phyloP scores from a whole-genome alignment of 2,329 filamentous ascomycete genomes.

The Aspergillus sp. region DNA sequence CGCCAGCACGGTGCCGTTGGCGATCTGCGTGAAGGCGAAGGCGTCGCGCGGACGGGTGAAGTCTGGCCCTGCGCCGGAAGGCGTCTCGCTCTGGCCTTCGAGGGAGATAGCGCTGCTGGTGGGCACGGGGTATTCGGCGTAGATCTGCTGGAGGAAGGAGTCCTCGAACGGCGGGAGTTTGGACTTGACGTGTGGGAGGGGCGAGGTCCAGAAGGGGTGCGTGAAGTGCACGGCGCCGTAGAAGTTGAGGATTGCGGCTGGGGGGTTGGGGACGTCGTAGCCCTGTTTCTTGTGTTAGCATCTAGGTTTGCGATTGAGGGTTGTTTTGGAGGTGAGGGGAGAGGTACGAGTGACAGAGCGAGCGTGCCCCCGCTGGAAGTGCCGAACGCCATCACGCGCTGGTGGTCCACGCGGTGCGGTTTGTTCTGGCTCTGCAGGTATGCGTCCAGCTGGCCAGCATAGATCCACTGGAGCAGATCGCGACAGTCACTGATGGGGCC shows the following conservation, averaged over 20 bases:
- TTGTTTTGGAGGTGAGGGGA: not conserved
- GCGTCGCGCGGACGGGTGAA: constrained; percentile 38
- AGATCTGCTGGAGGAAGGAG: constrained; percentile 36
- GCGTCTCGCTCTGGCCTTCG: constrained; percentile 33
- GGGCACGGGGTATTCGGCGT: constrained; percentile 35
- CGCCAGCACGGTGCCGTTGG: constrained; percentile 37
- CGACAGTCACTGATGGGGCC: constrained; percentile 48
- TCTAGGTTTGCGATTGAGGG: not conserved
- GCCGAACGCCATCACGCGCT: constrained; percentile 44
- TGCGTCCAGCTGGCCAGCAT: constrained; percentile 32
- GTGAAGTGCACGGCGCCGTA: constrained; percentile 44
- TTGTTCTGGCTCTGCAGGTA: constrained; percentile 14
- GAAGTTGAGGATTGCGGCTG: constrained; percentile 41
- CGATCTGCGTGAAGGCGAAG: constrained; percentile 43
- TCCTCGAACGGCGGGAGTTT: constrained; percentile 25
- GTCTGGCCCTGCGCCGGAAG: constrained; percentile 27
- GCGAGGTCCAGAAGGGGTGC: constrained; percentile 35
- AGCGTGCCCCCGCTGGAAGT: constrained; percentile 50
- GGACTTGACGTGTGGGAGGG: constrained; percentile 28
- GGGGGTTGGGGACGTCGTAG: constrained; percentile 34
- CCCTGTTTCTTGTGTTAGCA: constrained; percentile 24
- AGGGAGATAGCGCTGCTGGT: constrained; percentile 41
- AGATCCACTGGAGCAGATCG: constrained; percentile 44
- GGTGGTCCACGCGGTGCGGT: constrained; percentile 20
- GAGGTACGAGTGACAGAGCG: constrained; percentile 40